phyloP scores from a whole-genome alignment of 192 early-diverging fungal species.

The Gryganskiella cystojenkinii region DNA sequence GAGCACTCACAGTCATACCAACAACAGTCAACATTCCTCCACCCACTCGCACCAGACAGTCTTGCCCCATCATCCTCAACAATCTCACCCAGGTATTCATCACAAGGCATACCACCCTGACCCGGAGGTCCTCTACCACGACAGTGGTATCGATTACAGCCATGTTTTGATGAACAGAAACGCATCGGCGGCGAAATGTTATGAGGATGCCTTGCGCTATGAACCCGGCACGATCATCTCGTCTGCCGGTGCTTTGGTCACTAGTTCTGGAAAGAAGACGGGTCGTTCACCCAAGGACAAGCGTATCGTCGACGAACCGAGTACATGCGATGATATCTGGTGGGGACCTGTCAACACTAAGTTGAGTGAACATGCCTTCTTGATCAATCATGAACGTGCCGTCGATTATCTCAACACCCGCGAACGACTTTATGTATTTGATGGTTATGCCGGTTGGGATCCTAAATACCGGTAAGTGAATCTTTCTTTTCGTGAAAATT shows the following conservation, averaged over 20 bases:
- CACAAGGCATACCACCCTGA: conserved; percentile 43
- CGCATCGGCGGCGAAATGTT: conserved; percentile 85
- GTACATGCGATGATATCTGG: conserved; percentile 90
- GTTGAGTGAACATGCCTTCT: conserved; percentile 83
- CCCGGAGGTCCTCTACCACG: conserved; percentile 49
- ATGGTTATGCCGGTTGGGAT: conserved; percentile 99
- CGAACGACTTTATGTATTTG: conserved; percentile 94
- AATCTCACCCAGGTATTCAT: conserved; percentile 44
- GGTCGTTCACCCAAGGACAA: conserved; percentile 97
- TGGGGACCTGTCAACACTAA: conserved; percentile 99
- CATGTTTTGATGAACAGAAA: conserved; percentile 90
- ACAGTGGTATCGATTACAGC: conserved; percentile 76
- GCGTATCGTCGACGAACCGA: conserved; percentile 94
- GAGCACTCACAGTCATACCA: not conserved
- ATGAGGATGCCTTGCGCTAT: conserved; percentile 90
- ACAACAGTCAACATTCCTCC: not conserved
- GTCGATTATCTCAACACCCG: conserved; percentile 97
- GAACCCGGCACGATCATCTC: conserved; percentile 92
- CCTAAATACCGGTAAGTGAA: conserved; percentile 78
- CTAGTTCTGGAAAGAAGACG: conserved; percentile 93
- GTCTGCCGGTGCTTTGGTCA: conserved; percentile 89
- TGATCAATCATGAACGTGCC: conserved; percentile 96
- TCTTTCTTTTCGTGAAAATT: not conserved
- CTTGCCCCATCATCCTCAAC: conserved; percentile 18
- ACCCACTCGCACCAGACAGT: conserved; percentile 1